Evolutionary conservation across 306 rosid genomes (phyloP).

Genomic region (Vicia sativa): DNA sequence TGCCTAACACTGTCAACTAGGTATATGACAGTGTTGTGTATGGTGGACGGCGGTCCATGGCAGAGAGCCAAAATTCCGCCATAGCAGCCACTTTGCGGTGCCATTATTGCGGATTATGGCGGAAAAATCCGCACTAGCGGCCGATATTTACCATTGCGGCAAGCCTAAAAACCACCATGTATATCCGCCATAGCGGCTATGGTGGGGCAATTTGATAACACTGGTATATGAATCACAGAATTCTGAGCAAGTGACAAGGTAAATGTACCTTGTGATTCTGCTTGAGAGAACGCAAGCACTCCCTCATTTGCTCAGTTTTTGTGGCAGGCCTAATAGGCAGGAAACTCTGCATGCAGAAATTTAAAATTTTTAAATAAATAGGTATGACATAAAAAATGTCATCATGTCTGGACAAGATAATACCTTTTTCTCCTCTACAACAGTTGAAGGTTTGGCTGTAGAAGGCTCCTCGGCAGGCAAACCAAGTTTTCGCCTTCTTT

Average conservation of each 20-base stretch:
- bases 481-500: constrained; percentile 90
- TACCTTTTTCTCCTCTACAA: constrained; percentile 93
- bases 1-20: constrained; percentile 14
- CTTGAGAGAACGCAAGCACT: constrained; percentile 88
- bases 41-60: too few species aligned
- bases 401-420: constrained; percentile 24
- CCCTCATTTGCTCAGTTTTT: constrained; percentile 92
- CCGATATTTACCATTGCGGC: too few species aligned
- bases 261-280: constrained; percentile 85
- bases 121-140: too few species aligned
- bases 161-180: too few species aligned
- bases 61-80: too few species aligned
- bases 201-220: too few species aligned
- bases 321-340: constrained; percentile 87
- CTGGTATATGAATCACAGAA: constrained; percentile 10
- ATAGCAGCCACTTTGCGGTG: too few species aligned
- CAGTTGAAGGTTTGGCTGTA: constrained; percentile 65
- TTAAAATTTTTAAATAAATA: constrained; percentile 38
- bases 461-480: constrained; percentile 85
- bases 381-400: constrained; percentile 10
- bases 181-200: too few species aligned
- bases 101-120: too few species aligned
- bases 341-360: constrained; percentile 53
- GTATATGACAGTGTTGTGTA: too few species aligned
- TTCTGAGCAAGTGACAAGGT: neutral